These are phyloP conservation scores for Beauveria australis DNA, from an alignment of 2,329 filamentous ascomycete genomes.

Conservation along the genomic window DNA sequence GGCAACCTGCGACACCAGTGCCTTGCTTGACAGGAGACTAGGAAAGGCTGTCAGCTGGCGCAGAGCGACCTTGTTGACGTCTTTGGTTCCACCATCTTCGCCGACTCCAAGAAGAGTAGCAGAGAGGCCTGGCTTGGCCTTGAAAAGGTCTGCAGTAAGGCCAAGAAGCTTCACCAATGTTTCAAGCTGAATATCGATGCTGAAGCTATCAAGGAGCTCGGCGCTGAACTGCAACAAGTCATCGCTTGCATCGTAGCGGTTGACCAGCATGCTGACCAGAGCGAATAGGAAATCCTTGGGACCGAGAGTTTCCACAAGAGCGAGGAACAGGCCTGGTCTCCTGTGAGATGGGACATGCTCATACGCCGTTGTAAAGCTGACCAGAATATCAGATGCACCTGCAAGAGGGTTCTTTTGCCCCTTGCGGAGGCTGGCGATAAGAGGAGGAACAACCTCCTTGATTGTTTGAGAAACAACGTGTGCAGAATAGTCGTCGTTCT, in stretches of 20 bases:
- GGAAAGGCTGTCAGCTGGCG: slow-evolving; percentile 50
- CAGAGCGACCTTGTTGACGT: slow-evolving; percentile 42
- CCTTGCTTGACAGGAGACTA: slow-evolving; percentile 48
- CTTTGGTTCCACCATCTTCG: slow-evolving; percentile 38
- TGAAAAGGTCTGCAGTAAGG: slow-evolving; percentile 67
- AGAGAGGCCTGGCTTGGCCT: slow-evolving; percentile 65
- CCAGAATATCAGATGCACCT: slow-evolving; percentile 79
- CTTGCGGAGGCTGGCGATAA: slow-evolving; percentile 77
- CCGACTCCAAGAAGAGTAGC: slow-evolving; percentile 57
- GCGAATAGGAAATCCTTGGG: slow-evolving; percentile 82
- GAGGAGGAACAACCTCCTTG: slow-evolving; percentile 82
- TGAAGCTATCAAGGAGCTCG: slow-evolving; percentile 65
- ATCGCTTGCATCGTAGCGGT: slow-evolving; percentile 74
- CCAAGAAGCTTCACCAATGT: slow-evolving; percentile 70
- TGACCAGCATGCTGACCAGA: slow-evolving; percentile 80
- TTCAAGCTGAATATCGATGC: slow-evolving; percentile 66
- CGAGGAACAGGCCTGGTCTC: slow-evolving; percentile 72
- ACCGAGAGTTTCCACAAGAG: slow-evolving; percentile 77
- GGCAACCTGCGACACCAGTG: slow-evolving; percentile 46
- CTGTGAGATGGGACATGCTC: slow-evolving; percentile 90
- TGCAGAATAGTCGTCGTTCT: slow-evolving; percentile 93
- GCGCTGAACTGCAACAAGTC: slow-evolving; percentile 66
- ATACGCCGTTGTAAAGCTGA: slow-evolving; percentile 93
- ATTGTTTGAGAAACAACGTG: slow-evolving; percentile 95
- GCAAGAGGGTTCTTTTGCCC: slow-evolving; percentile 70